phyloP scores from a whole-genome alignment of 805 yeast genomes.

The Suhomyces emberorum region DNA sequence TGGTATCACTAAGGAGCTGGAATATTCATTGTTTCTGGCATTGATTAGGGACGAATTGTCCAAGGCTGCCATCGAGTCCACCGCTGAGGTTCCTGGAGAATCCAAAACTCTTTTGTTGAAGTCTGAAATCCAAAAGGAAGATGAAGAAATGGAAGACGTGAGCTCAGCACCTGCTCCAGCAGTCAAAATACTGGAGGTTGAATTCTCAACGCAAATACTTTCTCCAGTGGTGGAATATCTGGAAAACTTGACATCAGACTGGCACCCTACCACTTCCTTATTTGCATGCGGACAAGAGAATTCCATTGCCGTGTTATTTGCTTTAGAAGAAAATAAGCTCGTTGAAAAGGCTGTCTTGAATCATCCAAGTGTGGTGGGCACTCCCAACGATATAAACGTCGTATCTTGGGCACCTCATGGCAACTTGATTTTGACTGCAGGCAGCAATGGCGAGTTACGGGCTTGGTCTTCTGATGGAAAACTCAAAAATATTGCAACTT shows the following conservation, averaged over 20 bases:
- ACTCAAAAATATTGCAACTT: conserved; percentile 46
- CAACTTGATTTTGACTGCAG: conserved; percentile 56
- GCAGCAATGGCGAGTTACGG: conserved; percentile 68
- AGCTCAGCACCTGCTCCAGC: too few species aligned
- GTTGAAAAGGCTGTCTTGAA: conserved; percentile 27
- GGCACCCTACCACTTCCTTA: conserved; percentile 53
- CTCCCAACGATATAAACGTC: conserved; percentile 26
- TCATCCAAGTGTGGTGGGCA: conserved; percentile 24
- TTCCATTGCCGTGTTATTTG: conserved; percentile 45
- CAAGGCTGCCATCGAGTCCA: not conserved
- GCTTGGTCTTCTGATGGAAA: conserved; percentile 77
- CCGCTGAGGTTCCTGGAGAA: conserved; percentile 3
- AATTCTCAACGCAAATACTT: conserved; percentile 33
- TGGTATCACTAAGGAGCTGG: conserved; percentile 10
- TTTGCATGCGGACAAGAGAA: conserved; percentile 56
- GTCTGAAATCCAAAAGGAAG: conserved; percentile 5
- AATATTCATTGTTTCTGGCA: conserved; percentile 46
- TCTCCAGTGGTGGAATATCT: conserved; percentile 37
- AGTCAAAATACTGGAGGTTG: too few species aligned
- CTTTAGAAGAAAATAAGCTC: conserved; percentile 25
- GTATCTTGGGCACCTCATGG: conserved; percentile 70
- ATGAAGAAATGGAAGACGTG: not conserved
- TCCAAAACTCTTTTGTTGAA: not conserved
- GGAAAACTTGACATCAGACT: conserved; percentile 45
- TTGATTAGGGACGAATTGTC: conserved; percentile 41